phyloP scores from a whole-genome alignment of 2,329 filamentous ascomycete species.

The Xylariomycetidae sp. region DNA sequence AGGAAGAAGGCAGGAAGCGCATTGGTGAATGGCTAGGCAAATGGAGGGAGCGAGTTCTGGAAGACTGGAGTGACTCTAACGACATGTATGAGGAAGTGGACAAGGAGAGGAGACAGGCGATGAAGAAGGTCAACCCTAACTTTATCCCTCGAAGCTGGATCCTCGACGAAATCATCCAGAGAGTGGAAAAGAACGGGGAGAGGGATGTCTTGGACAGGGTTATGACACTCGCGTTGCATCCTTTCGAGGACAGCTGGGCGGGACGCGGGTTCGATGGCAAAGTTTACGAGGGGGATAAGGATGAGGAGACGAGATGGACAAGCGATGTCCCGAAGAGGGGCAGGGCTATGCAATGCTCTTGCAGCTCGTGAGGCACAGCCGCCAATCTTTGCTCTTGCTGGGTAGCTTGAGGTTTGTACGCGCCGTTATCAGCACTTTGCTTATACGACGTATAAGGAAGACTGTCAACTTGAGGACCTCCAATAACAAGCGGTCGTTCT shows the following conservation, averaged over 20 bases:
- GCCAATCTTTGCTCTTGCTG: no score
- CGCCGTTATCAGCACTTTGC: no score
- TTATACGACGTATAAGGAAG: no score
- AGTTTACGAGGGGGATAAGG: conserved; percentile 53
- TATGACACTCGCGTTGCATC: conserved; percentile 78
- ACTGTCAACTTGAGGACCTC: no score
- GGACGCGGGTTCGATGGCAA: conserved; percentile 43
- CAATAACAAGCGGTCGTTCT: no score
- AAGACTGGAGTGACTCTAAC: conserved; percentile 63
- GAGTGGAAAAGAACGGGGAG: conserved; percentile 81
- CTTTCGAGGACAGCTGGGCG: conserved; percentile 77
- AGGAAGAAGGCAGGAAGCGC: conserved; percentile 59
- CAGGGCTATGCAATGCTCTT: conserved; percentile 89
- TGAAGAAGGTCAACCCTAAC: conserved; percentile 88
- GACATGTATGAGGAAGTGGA: conserved; percentile 40
- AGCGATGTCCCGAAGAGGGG: conserved; percentile 76
- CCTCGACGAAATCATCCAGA: conserved; percentile 84
- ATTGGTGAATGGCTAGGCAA: conserved; percentile 76
- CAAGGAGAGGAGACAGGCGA: conserved; percentile 59
- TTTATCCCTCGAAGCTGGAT: conserved; percentile 91
- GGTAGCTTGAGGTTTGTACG: no score
- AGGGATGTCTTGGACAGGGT: conserved; percentile 70
- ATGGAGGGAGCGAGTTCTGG: conserved; percentile 67
- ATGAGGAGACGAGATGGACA: conserved; percentile 78
- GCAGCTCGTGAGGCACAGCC: conserved; percentile 73